Percentiles rank a stretch among this genome's conserved stretches.
Conservation (phyloP, 805 yeast genomes). For the Hagleromyces aurorensis region DNA sequence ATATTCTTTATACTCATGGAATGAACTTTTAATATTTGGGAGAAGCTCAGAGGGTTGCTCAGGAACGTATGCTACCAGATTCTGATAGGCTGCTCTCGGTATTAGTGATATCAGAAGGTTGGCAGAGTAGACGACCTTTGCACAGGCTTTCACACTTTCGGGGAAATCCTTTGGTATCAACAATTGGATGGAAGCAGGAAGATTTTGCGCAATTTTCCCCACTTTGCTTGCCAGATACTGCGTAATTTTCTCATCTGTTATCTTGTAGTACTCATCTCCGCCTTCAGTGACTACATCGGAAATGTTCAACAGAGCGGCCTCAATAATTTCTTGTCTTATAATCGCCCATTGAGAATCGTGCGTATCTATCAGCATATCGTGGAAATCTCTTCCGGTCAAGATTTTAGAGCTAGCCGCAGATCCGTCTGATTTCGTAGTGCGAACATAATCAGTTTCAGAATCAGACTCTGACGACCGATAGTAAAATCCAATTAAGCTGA, state of each 20-base stretch:
- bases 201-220: conserved; percentile 25
- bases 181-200: conserved; percentile 35
- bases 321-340: conserved; percentile 15
- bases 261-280: conserved; percentile 40
- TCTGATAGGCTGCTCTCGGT: conserved; percentile 35
- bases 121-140: conserved; percentile 32
- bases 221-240: conserved; percentile 36
- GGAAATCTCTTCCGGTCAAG: conserved; percentile 28
- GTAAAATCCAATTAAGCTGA: conserved; percentile 21
- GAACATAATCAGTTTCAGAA: conserved; percentile 19
- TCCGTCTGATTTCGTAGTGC: not conserved
- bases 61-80: conserved; percentile 14
- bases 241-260: conserved; percentile 34
- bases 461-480: conserved; percentile 8
- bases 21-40: conserved; percentile 26
- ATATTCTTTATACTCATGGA: conserved; percentile 28
- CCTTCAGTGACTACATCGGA: conserved; percentile 37
- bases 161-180: conserved; percentile 25
- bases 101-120: conserved; percentile 41
- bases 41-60: not conserved
- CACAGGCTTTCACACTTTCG: conserved; percentile 30
- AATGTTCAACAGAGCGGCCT: conserved; percentile 26
- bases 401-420: conserved; percentile 10
- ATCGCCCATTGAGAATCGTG: conserved; percentile 23
- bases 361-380: conserved; percentile 26